Conservation (phyloP, 805 yeast species). For the Peterozyma toletana region DNA sequence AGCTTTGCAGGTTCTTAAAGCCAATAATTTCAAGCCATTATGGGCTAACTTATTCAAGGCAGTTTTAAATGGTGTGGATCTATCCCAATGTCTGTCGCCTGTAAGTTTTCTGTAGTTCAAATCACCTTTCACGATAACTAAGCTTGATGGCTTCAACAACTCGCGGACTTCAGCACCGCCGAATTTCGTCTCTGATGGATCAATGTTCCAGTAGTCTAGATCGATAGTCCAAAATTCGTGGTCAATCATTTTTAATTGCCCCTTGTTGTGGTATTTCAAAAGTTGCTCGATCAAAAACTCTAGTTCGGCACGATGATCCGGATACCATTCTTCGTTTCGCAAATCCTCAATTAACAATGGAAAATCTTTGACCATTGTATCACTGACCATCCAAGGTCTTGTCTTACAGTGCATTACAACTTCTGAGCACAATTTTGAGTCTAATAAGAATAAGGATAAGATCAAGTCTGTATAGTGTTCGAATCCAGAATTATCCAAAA, state of each 20-base stretch:
- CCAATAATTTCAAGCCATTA: slow-evolving; percentile 56
- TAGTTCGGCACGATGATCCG: slow-evolving; percentile 37
- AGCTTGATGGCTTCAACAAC: slow-evolving; percentile 53
- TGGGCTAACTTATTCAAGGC: slow-evolving; percentile 67
- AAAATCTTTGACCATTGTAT: slow-evolving; percentile 83
- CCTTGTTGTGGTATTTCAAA: slow-evolving; percentile 33
- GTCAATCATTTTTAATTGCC: slow-evolving; percentile 43
- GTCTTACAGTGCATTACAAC: slow-evolving; percentile 82
- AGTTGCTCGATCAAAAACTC: slow-evolving; percentile 40
- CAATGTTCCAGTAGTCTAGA: slow-evolving; percentile 66
- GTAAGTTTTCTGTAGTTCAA: slow-evolving; percentile 91
- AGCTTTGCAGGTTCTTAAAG: slow-evolving; percentile 92
- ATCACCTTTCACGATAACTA: slow-evolving; percentile 90
- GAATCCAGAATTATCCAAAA: slow-evolving; percentile 91
- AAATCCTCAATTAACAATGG: slow-evolving; percentile 50
- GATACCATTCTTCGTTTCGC: slow-evolving; percentile 42
- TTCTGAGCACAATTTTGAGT: slow-evolving; percentile 53
- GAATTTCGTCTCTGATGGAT: slow-evolving; percentile 38
- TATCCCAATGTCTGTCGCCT: slow-evolving; percentile 85
- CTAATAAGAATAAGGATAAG: slow-evolving; percentile 59
- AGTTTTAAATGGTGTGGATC: slow-evolving; percentile 62
- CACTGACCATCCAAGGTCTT: slow-evolving; percentile 97
- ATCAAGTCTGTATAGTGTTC: slow-evolving; percentile 86
- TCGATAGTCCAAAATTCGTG: slow-evolving; percentile 85
- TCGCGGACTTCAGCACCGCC: slow-evolving; percentile 58